phyloP scores from a whole-genome alignment of 208 protist species.

The Trypanosoma lewisi region DNA sequence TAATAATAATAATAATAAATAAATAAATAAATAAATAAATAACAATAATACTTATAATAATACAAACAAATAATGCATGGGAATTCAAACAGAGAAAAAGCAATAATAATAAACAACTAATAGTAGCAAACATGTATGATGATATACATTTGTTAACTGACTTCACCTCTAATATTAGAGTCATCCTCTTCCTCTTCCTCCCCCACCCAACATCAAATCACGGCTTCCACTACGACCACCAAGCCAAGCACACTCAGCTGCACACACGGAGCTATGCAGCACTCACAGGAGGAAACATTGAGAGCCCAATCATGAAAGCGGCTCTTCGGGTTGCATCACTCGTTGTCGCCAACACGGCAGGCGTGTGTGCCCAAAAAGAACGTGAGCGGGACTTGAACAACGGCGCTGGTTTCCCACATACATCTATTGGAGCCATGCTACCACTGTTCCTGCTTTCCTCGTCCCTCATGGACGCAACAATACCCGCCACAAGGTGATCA shows the following conservation, averaged over 20 bases:
- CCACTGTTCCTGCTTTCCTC: not conserved
- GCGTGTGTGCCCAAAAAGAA: conserved; percentile 39
- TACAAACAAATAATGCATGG: conserved; percentile 6
- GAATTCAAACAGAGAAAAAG: no score
- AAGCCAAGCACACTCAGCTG: no score
- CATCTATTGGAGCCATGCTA: not conserved
- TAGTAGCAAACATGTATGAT: no score
- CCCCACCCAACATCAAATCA: no score
- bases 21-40: conserved; percentile 20
- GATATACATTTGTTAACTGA: no score
- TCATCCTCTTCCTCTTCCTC: no score
- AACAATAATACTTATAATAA: conserved; percentile 16
- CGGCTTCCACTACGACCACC: no score
- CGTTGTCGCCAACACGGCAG: conserved; percentile 62
- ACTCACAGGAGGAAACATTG: conserved; percentile 56
- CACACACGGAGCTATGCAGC: conserved; percentile 16
- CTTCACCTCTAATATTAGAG: no score
- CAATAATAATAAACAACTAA: no score
- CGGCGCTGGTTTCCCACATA: conserved; percentile 16
- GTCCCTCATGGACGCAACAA: conserved; percentile 24
- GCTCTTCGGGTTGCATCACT: conserved; percentile 36
- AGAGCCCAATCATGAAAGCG: conserved; percentile 56
- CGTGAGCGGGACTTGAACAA: conserved; percentile 57
- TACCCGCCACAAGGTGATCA: conserved; percentile 37
- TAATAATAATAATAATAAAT: conserved; percentile 7